These are phyloP conservation scores for Helotiales sp. DNA, from an alignment of 2,329 filamentous ascomycete genomes.

Conservation along the genomic window DNA sequence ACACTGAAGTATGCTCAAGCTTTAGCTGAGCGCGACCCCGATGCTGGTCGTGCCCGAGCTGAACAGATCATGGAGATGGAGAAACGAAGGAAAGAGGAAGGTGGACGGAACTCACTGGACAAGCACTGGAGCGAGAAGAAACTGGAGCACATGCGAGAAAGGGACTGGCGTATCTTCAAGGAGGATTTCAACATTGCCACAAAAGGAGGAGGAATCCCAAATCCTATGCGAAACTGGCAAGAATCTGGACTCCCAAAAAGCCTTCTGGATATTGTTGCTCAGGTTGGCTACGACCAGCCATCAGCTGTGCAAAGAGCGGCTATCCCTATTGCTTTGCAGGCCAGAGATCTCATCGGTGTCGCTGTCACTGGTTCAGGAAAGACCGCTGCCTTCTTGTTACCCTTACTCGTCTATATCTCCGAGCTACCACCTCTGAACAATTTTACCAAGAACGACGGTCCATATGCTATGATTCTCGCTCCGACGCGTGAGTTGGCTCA, in stretches of 20 bases:
- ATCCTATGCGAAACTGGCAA: constrained; percentile 93
- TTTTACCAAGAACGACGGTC: constrained; percentile 86
- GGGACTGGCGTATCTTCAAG: constrained; percentile 99
- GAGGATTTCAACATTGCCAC: constrained; percentile 97
- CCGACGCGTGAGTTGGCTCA: constrained; percentile 97
- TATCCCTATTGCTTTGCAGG: constrained; percentile 91
- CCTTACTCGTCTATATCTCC: constrained; percentile 90
- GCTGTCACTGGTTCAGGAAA: constrained; percentile 98
- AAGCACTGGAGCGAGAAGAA: constrained; percentile 96
- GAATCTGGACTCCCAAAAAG: constrained; percentile 79
- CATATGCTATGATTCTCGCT: constrained; percentile 94
- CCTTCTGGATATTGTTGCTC: constrained; percentile 77
- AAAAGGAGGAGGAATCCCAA: constrained; percentile 87
- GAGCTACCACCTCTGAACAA: constrained; percentile 84
- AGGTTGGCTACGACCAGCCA: constrained; percentile 89
- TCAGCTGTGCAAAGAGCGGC: constrained; percentile 90
- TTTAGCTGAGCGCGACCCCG: constrained; percentile 72
- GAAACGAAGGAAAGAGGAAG: constrained; percentile 70
- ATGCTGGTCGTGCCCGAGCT: constrained; percentile 75
- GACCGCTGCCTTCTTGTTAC: constrained; percentile 91
- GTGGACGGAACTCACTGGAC: constrained; percentile 72
- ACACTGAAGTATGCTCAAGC: constrained; percentile 62
- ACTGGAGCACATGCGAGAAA: constrained; percentile 89
- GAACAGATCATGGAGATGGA: constrained; percentile 84
- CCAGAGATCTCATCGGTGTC: constrained; percentile 94